Base-by-base conservation (phyloP, 2,329 filamentous ascomycete species). In the Venturia nashicola region DNA sequence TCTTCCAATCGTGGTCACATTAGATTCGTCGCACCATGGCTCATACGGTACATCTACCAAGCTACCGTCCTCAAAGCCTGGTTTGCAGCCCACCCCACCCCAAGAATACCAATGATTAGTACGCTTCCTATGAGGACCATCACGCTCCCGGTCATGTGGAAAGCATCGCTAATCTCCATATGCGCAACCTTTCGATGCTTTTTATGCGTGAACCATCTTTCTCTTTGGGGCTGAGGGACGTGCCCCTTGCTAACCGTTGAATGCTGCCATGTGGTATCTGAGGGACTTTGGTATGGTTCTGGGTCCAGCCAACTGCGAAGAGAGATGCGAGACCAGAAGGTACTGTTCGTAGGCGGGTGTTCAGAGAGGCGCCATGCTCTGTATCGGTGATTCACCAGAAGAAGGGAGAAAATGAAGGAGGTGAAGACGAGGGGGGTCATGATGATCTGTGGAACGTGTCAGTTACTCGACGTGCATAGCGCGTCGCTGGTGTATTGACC, bases 381-480 rank as follows among this genome's bases (percentile, higher is more conserved):
- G 74, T 79, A 84, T 65, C 78, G 78, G 61, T 80, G 75, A 75
- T 89, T 86, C 54, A 89, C 80, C 61, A 87, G 73, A 70, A 81
- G 79, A 57, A 89, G 81, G 1, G 86, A 88, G 67, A 88, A 57
- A 51, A 90, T 72, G 74, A 89, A 88, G 27, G 84, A 82, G 61
- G 84, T 76, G 71, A 88, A 83, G 67, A 84, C 79, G 66, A 89
- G 68, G 8, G 87, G 86, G 0, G 85, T 86, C 74, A 87, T 78
- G 68, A 89, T 66, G 65, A 77, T 69, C 75, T 75, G 61, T 64
- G 68, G 59, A 51, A 27, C 39, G 40, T 32, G 8, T 59, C 18
- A 57, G 27, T 55, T 9, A 12, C 14, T 27, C n/a, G 3, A 43
- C 39, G 16, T 40, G 8, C 5, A 12, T 43, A 60, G 36, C 59